These are phyloP conservation scores for Spathaspora arborariae DNA, from an alignment of 805 yeast genomes.

Conservation along the genomic window DNA sequence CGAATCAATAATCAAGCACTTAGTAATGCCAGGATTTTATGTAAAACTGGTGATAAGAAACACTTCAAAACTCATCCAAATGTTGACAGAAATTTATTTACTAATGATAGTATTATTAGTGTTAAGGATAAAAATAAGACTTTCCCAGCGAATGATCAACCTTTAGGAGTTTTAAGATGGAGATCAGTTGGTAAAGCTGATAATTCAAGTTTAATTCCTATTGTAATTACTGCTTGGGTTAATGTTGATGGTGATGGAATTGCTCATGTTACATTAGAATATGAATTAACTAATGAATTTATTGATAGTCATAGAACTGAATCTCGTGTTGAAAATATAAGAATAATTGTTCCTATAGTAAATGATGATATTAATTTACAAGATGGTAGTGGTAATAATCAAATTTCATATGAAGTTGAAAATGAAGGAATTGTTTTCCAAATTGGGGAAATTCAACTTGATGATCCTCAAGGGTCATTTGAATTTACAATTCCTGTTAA, in stretches of 20 bases:
- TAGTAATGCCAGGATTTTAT: slow-evolving; percentile 60
- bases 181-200: slow-evolving; percentile 65
- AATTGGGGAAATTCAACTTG: slow-evolving; percentile 51
- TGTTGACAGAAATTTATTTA: slow-evolving; percentile 76
- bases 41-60: slow-evolving; percentile 49
- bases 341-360: slow-evolving; percentile 63
- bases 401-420: slow-evolving; percentile 48
- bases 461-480: slow-evolving; percentile 64
- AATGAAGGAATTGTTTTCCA: slow-evolving; percentile 72
- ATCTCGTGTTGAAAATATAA: slow-evolving; percentile 48
- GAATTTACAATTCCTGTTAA: slow-evolving; percentile 71
- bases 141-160: slow-evolving; percentile 89
- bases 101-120: slow-evolving; percentile 53
- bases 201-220: slow-evolving; percentile 55
- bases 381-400: slow-evolving; percentile 43
- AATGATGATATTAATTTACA: slow-evolving; percentile 50
- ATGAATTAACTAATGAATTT: slow-evolving; percentile 57
- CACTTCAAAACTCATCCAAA: slow-evolving; percentile 95
- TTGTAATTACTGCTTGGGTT: slow-evolving; percentile 83
- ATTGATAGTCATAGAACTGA: slow-evolving; percentile 19
- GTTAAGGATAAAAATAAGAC: slow-evolving; percentile 74
- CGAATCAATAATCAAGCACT: slow-evolving; percentile 75
- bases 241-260: slow-evolving; percentile 51
- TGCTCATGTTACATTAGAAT: slow-evolving; percentile 81
- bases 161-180: slow-evolving; percentile 93